These are phyloP conservation scores for Luzula sylvatica DNA, from an alignment of 176 grass and related monocot genomes.

Conservation along the genomic window DNA sequence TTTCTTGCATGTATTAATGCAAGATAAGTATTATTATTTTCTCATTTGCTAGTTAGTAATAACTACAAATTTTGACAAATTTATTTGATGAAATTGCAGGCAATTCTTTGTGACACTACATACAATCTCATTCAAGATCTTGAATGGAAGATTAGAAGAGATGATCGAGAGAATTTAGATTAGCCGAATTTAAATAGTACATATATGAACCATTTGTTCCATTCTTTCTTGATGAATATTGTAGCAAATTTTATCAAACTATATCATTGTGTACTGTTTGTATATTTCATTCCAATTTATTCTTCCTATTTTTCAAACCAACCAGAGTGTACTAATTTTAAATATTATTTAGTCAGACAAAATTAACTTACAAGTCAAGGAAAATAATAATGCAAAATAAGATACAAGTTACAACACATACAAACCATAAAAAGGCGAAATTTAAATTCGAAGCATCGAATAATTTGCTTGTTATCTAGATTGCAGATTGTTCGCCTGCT, in stretches of 20 bases:
- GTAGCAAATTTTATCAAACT: background rate
- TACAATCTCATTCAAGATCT: conserved; percentile 14
- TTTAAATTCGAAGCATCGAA: background rate
- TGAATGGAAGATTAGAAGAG: conserved; percentile 14
- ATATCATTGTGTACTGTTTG: background rate
- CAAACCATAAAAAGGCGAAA: too few species aligned
- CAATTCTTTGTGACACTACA: background rate
- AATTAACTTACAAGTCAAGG: background rate
- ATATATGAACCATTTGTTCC: background rate
- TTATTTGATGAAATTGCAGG: conserved; percentile 9
- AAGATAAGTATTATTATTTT: background rate
- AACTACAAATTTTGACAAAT: background rate
- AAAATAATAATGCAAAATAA: background rate
- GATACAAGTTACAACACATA: background rate
- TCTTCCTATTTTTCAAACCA: conserved; percentile 7
- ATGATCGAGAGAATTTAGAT: conserved; percentile 4
- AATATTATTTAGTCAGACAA: background rate
- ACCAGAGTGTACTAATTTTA: background rate
- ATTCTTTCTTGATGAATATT: conserved; percentile 7
- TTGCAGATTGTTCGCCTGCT: conserved; percentile 67
- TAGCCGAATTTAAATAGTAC: conserved; percentile 8
- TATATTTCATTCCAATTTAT: conserved; percentile 22
- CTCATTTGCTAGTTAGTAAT: background rate
- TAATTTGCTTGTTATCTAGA: conserved; percentile 26
- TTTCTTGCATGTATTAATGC: background rate